Evolutionary conservation across 345 rosid species (phyloP).

Genomic region (Citrus glauca): DNA sequence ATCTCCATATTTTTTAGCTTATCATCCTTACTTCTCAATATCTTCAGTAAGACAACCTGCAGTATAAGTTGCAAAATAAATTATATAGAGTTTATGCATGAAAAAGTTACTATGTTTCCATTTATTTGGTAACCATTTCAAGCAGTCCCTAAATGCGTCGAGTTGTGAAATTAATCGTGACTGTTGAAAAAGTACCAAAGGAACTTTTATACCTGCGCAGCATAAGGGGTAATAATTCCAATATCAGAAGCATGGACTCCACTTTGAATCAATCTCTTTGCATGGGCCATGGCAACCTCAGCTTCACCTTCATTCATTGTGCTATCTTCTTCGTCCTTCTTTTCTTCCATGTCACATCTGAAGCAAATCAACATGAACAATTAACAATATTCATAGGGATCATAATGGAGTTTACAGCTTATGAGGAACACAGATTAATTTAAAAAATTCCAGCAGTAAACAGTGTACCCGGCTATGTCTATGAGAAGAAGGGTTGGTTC

Average conservation of each 20-base stretch:
- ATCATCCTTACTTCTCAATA: slow-evolving; percentile 63
- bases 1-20: slow-evolving; percentile 80
- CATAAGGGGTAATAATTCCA: slow-evolving; percentile 92
- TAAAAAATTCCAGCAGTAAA: background rate
- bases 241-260: slow-evolving; percentile 84
- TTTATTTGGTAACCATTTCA: background rate
- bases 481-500: slow-evolving; percentile 81
- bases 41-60: slow-evolving; percentile 73
- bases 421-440: background rate
- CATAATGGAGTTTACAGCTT: background rate
- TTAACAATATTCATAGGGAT: background rate
- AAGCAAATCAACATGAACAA: slow-evolving; percentile 19
- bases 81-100: background rate
- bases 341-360: slow-evolving; percentile 97
- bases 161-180: slow-evolving; percentile 3
- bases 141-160: background rate
- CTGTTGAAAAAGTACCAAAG: background rate
- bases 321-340: slow-evolving; percentile 98
- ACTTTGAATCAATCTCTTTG: slow-evolving; percentile 63
- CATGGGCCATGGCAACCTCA: slow-evolving; percentile 85
- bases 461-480: slow-evolving; percentile 73
- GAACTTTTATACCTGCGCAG: slow-evolving; percentile 66
- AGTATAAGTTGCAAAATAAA: slow-evolving; percentile 10
- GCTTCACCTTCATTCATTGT: slow-evolving; percentile 95
- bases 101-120: background rate